Evolutionary conservation across 352 stramenopile genomes (phyloP).

Genomic region (Globisporangium sylvaticum): DNA sequence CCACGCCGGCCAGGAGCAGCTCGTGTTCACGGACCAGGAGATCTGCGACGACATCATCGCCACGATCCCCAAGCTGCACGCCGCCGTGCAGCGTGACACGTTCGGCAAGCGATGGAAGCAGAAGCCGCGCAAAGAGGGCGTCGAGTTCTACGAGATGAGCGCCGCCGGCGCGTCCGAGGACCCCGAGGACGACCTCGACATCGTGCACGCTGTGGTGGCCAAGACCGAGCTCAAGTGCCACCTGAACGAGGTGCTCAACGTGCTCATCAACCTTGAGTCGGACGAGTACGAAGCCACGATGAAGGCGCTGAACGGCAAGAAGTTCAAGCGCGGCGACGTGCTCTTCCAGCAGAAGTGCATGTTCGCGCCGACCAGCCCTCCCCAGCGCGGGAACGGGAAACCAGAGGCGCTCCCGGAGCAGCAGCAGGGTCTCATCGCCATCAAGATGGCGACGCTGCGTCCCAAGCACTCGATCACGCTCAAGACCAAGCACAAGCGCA

Average conservation of each 20-base stretch:
- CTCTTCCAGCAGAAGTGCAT: conserved; percentile 41
- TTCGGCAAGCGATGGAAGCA: conserved; percentile 35
- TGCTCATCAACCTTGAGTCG: conserved; percentile 43
- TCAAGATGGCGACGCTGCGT: conserved; percentile 34
- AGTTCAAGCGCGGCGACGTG: conserved; percentile 44
- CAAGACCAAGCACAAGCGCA: conserved; percentile 34
- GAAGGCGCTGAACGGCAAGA: conserved; percentile 41
- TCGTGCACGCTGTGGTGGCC: conserved; percentile 45
- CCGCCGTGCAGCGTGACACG: conserved; percentile 29
- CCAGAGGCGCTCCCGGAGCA: not conserved
- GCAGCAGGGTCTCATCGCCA: conserved; percentile 28
- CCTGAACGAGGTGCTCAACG: conserved; percentile 61
- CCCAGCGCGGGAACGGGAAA: conserved; percentile 3
- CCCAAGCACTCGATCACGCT: conserved; percentile 25
- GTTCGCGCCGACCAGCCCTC: conserved; percentile 18
- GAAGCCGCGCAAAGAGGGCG: conserved; percentile 27
- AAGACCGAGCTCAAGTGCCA: conserved; percentile 53
- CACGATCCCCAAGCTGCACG: conserved; percentile 53
- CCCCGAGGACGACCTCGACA: conserved; percentile 30
- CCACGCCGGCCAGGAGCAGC: conserved; percentile 14
- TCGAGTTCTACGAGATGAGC: conserved; percentile 45
- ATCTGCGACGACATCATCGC: conserved; percentile 58
- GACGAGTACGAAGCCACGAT: conserved; percentile 44
- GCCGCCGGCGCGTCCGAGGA: conserved; percentile 29
- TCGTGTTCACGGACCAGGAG: conserved; percentile 50